phyloP scores from a whole-genome alignment of 148 eudicot genomes.

The Camellia japonica region DNA sequence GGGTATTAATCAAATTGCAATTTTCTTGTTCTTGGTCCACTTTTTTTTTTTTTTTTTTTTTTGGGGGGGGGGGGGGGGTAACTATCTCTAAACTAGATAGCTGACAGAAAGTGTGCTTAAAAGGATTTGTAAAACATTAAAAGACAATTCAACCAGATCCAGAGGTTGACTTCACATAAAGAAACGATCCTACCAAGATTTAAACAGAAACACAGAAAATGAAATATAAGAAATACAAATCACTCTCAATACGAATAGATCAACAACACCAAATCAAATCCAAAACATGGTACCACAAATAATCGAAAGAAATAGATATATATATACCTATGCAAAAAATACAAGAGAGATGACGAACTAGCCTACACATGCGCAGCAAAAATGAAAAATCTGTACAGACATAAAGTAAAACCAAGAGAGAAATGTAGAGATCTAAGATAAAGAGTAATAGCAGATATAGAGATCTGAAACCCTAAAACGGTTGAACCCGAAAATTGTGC shows the following conservation, averaged over 20 bases:
- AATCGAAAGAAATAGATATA: background rate
- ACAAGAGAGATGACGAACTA: background rate
- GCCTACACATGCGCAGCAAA: background rate
- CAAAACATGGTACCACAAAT: background rate
- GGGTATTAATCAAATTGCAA: too few relatives aligned
- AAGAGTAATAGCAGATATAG: background rate
- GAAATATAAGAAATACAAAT: background rate
- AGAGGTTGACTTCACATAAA: background rate
- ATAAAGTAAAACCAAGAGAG: background rate
- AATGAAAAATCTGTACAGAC: background rate
- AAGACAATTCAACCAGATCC: background rate
- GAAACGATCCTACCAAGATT: background rate
- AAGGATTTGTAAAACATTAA: too few relatives aligned
- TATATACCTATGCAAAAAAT: background rate
- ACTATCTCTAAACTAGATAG: too few relatives aligned
- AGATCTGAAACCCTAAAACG: slow-evolving; percentile 7
- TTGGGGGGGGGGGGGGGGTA: too few relatives aligned
- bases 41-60: too few relatives aligned
- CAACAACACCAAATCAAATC: background rate
- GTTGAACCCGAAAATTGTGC: background rate
- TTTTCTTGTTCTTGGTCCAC: too few relatives aligned
- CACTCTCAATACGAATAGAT: background rate
- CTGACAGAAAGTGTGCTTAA: too few relatives aligned
- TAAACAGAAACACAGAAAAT: background rate
- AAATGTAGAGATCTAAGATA: background rate